Evolutionary conservation across 2,329 filamentous ascomycete genomes (phyloP).

Genomic region (Aspergillus awamori): DNA sequence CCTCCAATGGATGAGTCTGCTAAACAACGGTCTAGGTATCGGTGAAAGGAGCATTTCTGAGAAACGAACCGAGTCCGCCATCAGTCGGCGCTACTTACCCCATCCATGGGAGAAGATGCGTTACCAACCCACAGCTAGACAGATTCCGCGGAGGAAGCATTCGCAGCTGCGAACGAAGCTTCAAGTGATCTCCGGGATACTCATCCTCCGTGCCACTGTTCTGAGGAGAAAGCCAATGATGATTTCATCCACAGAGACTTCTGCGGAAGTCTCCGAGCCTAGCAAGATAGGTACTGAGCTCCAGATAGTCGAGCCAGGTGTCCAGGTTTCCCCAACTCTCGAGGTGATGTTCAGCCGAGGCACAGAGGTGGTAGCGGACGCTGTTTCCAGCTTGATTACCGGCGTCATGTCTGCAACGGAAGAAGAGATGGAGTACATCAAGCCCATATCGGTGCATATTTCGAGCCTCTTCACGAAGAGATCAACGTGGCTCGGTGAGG

Average conservation of each 20-base stretch:
- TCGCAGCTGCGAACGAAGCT: slow-evolving; percentile 8
- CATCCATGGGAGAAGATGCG: neutral
- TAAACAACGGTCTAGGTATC: neutral
- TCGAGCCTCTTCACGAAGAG: neutral
- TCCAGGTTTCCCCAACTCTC: neutral
- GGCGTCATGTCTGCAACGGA: neutral
- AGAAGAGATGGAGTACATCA: neutral
- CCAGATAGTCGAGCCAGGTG: neutral
- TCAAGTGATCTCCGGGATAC: slow-evolving; percentile 5
- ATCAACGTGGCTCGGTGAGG: neutral
- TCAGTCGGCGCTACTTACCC: neutral
- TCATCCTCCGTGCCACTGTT: slow-evolving; percentile 8
- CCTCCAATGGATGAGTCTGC: neutral
- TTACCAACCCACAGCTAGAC: neutral
- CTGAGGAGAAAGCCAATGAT: neutral
- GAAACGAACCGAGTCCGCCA: neutral
- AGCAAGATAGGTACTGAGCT: neutral
- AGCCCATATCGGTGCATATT: neutral
- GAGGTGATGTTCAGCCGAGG: neutral
- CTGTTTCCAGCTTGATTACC: neutral
- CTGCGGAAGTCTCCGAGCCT: neutral
- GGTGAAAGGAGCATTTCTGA: neutral
- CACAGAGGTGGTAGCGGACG: neutral
- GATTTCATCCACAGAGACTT: too few species aligned
- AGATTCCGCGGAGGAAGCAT: neutral